Base-by-base conservation (phyloP, 2,329 filamentous ascomycete genomes). In the Elsinoe batatas region DNA sequence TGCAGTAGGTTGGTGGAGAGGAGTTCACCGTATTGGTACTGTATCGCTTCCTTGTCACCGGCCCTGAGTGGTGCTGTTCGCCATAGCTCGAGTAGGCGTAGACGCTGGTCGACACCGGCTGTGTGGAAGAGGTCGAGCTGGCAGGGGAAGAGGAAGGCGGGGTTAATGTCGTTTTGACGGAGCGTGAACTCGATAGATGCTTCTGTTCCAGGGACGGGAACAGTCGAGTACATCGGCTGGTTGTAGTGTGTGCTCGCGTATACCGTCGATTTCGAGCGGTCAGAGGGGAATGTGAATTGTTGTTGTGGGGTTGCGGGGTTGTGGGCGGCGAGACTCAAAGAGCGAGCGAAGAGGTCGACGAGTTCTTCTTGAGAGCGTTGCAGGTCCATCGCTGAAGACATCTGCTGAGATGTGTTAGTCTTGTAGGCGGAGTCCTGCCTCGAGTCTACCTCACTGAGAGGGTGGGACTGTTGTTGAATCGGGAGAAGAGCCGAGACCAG, bases 51-150 rank as follows among this genome's bases (percentile, higher is more conserved):
- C 49, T 65, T 62, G 38, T 67, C 63, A 22, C 70, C 68, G 59
- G 79, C 80, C 40, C 76, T 79, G 0, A 86, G 87, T 18, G 87
- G 87, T 57, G 82, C 88, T 61, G 91, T 88, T 58, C 82, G 83
- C 90, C 90, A 95, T 13, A 95, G 81, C 68, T 95, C 85, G 37
- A 95, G 76, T 13, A 95, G 77, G 18, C 88, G 81, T 57, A 83
- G 72, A 64, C 85, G 82, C 69, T 95, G 88, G 42, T 84, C 76
- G 20, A 79, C 74, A 57, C 87, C 83, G 53, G 88, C 88, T 59
- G 84, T 82, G 61, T 81, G 81, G 75, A 95, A 94, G 38, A 95
- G 80, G 58, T 86, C 79, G 53, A 91, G 71, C 68, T 95, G 90
- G 3, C 84, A 84, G 4, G 82, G 78, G 11, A 87, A 87, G 43